Base-by-base conservation (phyloP, 345 rosid genomes). In the Rhodamnia argentea region DNA sequence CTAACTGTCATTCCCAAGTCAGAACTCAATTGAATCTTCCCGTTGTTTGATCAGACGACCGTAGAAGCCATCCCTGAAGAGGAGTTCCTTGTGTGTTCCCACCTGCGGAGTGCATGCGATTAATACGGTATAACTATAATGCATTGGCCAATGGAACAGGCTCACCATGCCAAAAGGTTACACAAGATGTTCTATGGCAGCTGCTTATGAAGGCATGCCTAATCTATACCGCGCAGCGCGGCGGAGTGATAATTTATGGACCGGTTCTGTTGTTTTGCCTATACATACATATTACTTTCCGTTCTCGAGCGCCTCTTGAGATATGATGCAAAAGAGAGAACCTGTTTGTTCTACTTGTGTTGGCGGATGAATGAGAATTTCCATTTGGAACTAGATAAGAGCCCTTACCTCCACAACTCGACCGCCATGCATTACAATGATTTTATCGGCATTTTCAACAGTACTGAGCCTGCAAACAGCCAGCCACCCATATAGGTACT, bases 361-460 rank as follows among this genome's bases (percentile, higher is more conserved):
- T 27, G 20, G 20, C 15, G 75, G 75, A 62, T 62, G 78, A 70
- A 18, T 9, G 78, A 70, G 13, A 70, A 70, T 70, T 9, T 70
- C 13, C 47, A 15, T 4, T 14, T 70, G 78, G 13, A 70, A 1
- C 78, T 70, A 32, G 78, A 32, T 70, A 32, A 70, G 78, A 40
- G 40, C 44, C 47, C 83, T 74, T 32, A 91, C 94, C 94, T 91
- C 92, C 4, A 87, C 84, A 56, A 90, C 83, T 86, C 32, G 89
- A 76, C 94, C 92, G 6, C 59, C 47, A 84, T 92, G 88, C 90
- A 92, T 89, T 51, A 91, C 91, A 52, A 91, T 84, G 51, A 92
- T 90, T 86, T 83, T 90, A 83, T 90, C 90, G 5, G 83, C 92
- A 20, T 85, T 70, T 86, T 86, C 85, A n/a, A 92, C 56, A 82